These are phyloP conservation scores for Coix lacrymajobi DNA, from an alignment of 176 grass and related monocot species.

Conservation along the genomic window DNA sequence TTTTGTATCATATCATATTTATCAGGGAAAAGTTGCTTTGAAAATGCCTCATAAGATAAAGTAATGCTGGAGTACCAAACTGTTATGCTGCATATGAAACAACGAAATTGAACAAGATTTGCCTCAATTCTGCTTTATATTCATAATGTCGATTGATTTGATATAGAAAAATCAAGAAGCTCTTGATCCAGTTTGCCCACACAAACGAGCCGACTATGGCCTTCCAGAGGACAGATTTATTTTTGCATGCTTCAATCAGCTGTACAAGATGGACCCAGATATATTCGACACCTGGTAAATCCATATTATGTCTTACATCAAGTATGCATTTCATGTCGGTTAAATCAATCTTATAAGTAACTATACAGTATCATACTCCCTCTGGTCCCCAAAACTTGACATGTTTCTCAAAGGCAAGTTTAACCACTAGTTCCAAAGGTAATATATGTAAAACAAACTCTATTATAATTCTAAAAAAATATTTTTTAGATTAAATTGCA, in stretches of 20 bases:
- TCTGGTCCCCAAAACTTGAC: neutral
- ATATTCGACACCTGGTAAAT: constrained; percentile 2
- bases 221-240: neutral
- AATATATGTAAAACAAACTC: neutral
- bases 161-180: neutral
- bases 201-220: constrained; percentile 7
- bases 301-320: neutral
- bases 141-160: neutral
- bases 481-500: neutral
- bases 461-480: neutral
- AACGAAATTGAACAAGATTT: neutral
- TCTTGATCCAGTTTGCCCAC: neutral
- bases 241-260: constrained; percentile 5
- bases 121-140: neutral
- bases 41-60: neutral
- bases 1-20: neutral
- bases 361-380: neutral
- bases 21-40: neutral
- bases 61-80: neutral
- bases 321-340: neutral
- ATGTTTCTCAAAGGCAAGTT: neutral
- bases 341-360: neutral
- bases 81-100: neutral
- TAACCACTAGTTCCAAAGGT: neutral
- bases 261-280: constrained; percentile 5